phyloP scores from a whole-genome alignment of 805 yeast species.

The Candida pseudofarinosa region DNA sequence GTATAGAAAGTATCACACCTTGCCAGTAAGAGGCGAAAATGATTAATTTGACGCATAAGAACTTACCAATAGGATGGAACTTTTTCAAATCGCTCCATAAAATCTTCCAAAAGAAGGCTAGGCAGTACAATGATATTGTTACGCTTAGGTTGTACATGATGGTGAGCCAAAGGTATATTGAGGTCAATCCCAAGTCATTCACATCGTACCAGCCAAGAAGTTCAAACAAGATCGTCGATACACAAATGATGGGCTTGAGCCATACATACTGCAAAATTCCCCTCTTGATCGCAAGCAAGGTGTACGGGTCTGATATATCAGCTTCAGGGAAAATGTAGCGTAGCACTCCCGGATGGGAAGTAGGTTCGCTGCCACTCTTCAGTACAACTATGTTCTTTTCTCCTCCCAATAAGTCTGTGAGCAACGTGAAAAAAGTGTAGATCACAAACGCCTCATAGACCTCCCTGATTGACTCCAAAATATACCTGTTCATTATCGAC shows the following conservation, averaged over 20 bases:
- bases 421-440: conserved; percentile 81
- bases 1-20: conserved; percentile 55
- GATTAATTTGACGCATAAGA: conserved; percentile 86
- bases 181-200: conserved; percentile 42
- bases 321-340: conserved; percentile 50
- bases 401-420: conserved; percentile 86
- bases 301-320: conserved; percentile 83
- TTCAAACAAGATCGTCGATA: conserved; percentile 47
- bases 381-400: conserved; percentile 77
- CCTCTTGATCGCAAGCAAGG: conserved; percentile 72
- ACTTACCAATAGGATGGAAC: conserved; percentile 88
- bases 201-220: conserved; percentile 47
- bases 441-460: conserved; percentile 95
- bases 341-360: conserved; percentile 57
- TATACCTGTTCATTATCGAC: conserved; percentile 35
- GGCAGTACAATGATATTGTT: conserved; percentile 72
- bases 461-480: conserved; percentile 75
- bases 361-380: conserved; percentile 69
- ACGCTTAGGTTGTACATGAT: conserved; percentile 76
- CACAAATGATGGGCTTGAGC: conserved; percentile 81
- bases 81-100: conserved; percentile 71
- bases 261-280: conserved; percentile 92
- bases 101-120: conserved; percentile 92
- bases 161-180: conserved; percentile 61
- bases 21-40: conserved; percentile 99